Conservation (phyloP, 352 stramenopile genomes). For the Globisporangium orthogonon region DNA sequence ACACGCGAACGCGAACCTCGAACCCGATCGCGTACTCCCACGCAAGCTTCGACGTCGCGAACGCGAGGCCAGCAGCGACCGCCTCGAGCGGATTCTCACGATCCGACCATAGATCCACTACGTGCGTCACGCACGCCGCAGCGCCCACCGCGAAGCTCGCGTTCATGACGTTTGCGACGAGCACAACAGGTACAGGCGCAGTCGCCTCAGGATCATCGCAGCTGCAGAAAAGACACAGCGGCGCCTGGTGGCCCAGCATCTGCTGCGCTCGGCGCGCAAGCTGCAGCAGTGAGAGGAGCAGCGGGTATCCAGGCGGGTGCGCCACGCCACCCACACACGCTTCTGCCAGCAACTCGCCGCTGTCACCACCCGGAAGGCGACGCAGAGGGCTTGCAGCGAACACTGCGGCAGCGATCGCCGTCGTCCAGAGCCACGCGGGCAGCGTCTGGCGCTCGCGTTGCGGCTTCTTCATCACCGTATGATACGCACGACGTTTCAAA, state of each 20-base stretch:
- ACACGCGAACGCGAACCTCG: constrained; percentile 12
- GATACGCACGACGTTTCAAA: too few relatives aligned
- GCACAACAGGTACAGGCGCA: constrained; percentile 17
- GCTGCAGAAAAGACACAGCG: not conserved
- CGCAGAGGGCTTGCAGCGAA: constrained; percentile 19
- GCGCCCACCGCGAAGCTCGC: constrained; percentile 21
- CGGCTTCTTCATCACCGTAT: not conserved
- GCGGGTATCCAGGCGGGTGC: constrained; percentile 90
- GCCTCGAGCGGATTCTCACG: constrained; percentile 17
- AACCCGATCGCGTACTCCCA: constrained; percentile 88
- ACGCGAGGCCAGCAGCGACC: constrained; percentile 31
- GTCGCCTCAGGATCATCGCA: not conserved
- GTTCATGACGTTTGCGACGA: constrained; percentile 33
- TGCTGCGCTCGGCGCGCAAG: constrained; percentile 6
- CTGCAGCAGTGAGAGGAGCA: constrained; percentile 75
- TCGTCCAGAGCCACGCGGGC: constrained; percentile 22
- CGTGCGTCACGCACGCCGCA: constrained; percentile 29
- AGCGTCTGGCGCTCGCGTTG: not conserved
- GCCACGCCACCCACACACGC: constrained; percentile 86
- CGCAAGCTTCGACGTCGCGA: constrained; percentile 80
- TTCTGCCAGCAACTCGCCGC: constrained; percentile 89
- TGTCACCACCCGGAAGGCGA: constrained; percentile 73
- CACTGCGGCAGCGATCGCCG: constrained; percentile 10
- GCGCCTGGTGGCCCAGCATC: not conserved
- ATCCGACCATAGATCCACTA: constrained; percentile 23